Conservation (phyloP, 2,329 filamentous ascomycete genomes). For the Curvularia sp. region DNA sequence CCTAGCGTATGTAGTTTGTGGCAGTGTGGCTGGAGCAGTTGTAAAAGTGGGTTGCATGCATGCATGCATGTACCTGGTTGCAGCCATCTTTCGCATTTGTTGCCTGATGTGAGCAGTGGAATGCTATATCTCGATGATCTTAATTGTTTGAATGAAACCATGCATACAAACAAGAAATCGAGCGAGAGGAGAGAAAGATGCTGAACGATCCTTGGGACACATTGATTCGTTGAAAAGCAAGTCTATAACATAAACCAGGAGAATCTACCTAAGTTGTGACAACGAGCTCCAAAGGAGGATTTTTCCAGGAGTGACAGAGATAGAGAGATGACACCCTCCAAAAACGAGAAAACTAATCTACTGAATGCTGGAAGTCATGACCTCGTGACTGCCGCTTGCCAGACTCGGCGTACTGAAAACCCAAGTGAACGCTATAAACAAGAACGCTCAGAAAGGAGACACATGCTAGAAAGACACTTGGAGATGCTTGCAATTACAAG, state of each 20-base stretch:
- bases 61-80: neutral
- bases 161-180: neutral
- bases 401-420: neutral
- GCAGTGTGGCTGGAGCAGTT: neutral
- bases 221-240: slow-evolving; percentile 9
- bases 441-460: slow-evolving; percentile 13
- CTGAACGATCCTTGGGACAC: neutral
- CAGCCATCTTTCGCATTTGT: neutral
- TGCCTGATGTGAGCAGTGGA: neutral
- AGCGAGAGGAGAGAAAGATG: neutral
- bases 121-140: neutral
- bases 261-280: slow-evolving; percentile 2
- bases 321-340: neutral
- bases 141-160: neutral
- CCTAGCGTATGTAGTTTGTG: neutral
- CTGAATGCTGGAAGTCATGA: slow-evolving; percentile 31
- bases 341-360: slow-evolving; percentile 2
- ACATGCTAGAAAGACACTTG: neutral
- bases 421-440: slow-evolving; percentile 9
- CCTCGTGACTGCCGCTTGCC: slow-evolving; percentile 22
- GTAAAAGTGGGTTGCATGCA: neutral
- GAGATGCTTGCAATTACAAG: neutral
- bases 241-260: slow-evolving; percentile 9
- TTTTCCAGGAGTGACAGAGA: neutral
- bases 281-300: neutral